Conservation (phyloP, 2,329 filamentous ascomycete species). For the Scedosporium boydii region DNA sequence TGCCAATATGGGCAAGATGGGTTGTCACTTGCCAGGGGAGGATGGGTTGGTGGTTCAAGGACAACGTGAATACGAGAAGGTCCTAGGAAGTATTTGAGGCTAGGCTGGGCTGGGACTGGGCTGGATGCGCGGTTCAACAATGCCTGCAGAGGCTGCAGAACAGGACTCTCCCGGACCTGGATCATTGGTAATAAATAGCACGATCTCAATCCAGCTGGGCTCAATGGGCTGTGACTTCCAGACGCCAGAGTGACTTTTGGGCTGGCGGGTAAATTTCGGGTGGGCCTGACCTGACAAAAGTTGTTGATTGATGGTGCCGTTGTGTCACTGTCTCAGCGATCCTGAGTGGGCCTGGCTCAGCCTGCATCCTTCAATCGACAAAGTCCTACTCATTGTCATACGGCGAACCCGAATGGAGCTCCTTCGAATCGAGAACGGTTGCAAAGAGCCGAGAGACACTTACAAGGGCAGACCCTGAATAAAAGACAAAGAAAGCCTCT, state of each 20-base stretch:
- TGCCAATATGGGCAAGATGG: neutral
- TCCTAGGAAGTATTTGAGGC: neutral
- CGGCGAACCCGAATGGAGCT: too few relatives aligned
- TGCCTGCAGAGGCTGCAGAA: neutral
- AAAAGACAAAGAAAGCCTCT: too few relatives aligned
- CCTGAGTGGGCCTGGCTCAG: too few relatives aligned
- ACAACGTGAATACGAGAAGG: neutral
- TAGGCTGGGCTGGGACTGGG: neutral
- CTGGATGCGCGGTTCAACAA: too few relatives aligned
- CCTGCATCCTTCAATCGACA: too few relatives aligned
- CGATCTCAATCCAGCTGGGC: neutral
- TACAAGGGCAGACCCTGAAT: too few relatives aligned
- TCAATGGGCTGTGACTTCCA: too few relatives aligned
- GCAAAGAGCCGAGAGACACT: too few relatives aligned
- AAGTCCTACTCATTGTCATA: too few relatives aligned
- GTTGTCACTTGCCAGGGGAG: neutral
- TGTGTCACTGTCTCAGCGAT: too few relatives aligned
- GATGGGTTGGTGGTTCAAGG: neutral
- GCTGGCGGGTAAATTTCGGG: neutral
- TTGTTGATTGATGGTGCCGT: too few relatives aligned
- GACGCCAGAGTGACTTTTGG: neutral
- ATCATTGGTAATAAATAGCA: neutral
- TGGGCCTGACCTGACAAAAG: neutral
- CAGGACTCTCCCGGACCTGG: neutral
- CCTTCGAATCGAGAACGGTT: too few relatives aligned